Evolutionary conservation across 1,284 basidiomycete genomes (phyloP).

Genomic region (Salmacisia buchloeana): DNA sequence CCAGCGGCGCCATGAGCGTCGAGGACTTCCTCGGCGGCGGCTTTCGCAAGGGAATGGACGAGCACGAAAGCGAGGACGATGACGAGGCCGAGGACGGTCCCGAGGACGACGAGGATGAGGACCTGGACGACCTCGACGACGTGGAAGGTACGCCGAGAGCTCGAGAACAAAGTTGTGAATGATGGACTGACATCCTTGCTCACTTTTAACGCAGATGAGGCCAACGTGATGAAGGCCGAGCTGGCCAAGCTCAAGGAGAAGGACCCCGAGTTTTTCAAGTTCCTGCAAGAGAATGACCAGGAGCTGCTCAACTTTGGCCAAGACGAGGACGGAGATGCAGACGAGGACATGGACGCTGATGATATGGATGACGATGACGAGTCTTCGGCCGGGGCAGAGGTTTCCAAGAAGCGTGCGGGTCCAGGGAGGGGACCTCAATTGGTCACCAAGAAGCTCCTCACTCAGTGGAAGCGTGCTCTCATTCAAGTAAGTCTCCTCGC

Average conservation of each 20-base stretch:
- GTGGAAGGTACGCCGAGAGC: conserved; percentile 16
- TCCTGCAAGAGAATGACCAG: conserved; percentile 88
- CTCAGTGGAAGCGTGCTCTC: conserved; percentile 86
- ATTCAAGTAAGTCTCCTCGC: conserved; percentile 65
- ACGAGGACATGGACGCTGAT: conserved; percentile 48
- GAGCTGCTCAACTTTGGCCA: conserved; percentile 72
- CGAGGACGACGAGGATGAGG: conserved; percentile 24
- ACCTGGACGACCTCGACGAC: conserved; percentile 36
- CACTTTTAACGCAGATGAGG: conserved; percentile 19
- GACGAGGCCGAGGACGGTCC: conserved; percentile 21
- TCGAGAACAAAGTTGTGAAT: too few relatives aligned
- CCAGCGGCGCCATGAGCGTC: conserved; percentile 33
- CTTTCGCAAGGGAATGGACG: conserved; percentile 32
- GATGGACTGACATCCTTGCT: not conserved
- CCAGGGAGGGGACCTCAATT: too few relatives aligned
- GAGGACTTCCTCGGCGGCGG: conserved; percentile 49
- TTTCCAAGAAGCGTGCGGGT: conserved; percentile 11
- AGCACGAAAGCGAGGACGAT: conserved; percentile 11
- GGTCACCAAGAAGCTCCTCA: conserved; percentile 56
- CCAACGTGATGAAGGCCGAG: conserved; percentile 54
- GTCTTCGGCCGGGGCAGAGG: conserved; percentile 10
- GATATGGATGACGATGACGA: conserved; percentile 47
- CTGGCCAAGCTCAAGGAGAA: conserved; percentile 87
- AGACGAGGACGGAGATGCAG: conserved; percentile 22
- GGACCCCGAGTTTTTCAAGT: conserved; percentile 98